Conservation (phyloP, 768 basidiomycete species). For the Neoboletus brunneissimus region DNA sequence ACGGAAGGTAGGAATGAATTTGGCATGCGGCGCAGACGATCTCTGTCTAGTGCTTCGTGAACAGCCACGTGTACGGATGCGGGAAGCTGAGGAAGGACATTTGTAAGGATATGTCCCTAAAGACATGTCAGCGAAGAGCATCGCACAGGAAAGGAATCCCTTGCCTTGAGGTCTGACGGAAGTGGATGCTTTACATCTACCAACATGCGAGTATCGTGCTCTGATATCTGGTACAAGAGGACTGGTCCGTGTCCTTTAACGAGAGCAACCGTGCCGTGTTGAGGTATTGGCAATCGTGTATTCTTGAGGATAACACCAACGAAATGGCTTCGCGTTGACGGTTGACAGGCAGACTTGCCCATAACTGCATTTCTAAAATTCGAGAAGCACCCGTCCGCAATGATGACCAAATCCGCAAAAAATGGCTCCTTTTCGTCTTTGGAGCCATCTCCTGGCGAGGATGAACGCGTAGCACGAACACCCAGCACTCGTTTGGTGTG, state of each 20-base stretch:
- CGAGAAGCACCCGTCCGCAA: slow-evolving; percentile 95
- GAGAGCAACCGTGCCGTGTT: slow-evolving; percentile 83
- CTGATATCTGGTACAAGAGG: slow-evolving; percentile 87
- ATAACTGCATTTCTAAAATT: slow-evolving; percentile 80
- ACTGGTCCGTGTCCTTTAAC: slow-evolving; percentile 83
- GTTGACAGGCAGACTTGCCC: slow-evolving; percentile 46
- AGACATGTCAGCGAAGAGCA: neutral
- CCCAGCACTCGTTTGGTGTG: slow-evolving; percentile 56
- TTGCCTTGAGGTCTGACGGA: slow-evolving; percentile 76
- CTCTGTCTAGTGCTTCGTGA: slow-evolving; percentile 64
- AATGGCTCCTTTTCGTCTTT: slow-evolving; percentile 50
- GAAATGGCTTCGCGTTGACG: slow-evolving; percentile 71
- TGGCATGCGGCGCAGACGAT: slow-evolving; percentile 88
- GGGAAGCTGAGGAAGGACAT: slow-evolving; percentile 83
- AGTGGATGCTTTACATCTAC: slow-evolving; percentile 85
- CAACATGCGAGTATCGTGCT: slow-evolving; percentile 89
- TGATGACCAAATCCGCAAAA: slow-evolving; percentile 74
- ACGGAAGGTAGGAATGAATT: slow-evolving; percentile 89
- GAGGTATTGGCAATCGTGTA: slow-evolving; percentile 63
- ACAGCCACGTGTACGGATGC: slow-evolving; percentile 63
- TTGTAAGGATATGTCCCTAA: slow-evolving; percentile 65
- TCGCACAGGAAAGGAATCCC: neutral
- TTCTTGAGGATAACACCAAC: slow-evolving; percentile 83
- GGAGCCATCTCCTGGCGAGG: slow-evolving; percentile 31
- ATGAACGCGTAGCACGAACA: slow-evolving; percentile 52